Evolutionary conservation across 139 green algal species (phyloP).

Genomic region (Tetraselmis striata): DNA sequence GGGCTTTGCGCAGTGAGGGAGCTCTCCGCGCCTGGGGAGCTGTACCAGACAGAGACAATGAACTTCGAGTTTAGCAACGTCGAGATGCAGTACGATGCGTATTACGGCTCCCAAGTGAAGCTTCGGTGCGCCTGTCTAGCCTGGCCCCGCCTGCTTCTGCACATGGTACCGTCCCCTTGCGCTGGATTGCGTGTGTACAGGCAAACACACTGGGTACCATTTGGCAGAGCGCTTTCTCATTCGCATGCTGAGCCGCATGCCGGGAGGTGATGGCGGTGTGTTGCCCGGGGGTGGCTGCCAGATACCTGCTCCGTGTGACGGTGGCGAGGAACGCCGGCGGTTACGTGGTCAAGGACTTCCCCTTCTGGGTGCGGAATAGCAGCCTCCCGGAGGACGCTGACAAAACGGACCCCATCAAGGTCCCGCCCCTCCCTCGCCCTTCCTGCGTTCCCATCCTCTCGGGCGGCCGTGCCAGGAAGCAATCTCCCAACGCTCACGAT

Average conservation of each 20-base stretch:
- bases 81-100: constrained; percentile 96
- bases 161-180: neutral
- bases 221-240: too few relatives aligned
- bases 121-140: constrained; percentile 13
- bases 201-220: too few relatives aligned
- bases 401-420: constrained; percentile 59
- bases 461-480: too few relatives aligned
- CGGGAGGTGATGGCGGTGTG: too few relatives aligned
- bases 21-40: constrained; percentile 69
- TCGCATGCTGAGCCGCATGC: too few relatives aligned
- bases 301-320: constrained; percentile 86
- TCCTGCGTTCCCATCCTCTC: too few relatives aligned
- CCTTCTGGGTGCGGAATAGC: constrained; percentile 81
- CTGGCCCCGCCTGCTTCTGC: too few relatives aligned
- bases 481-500: too few relatives aligned
- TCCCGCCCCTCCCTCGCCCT: constrained; percentile 6
- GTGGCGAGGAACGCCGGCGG: constrained; percentile 67
- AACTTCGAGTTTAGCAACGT: constrained; percentile 95
- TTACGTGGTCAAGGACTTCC: constrained; percentile 72
- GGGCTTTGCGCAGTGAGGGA: constrained; percentile 69
- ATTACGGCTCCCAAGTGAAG: constrained; percentile 71
- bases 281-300: too few relatives aligned
- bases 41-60: constrained; percentile 57
- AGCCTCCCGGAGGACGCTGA: constrained; percentile 17
- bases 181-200: neutral